Conservation (phyloP, 192 early-diverging fungal genomes). For the Jimgerdemannia flammicorona region DNA sequence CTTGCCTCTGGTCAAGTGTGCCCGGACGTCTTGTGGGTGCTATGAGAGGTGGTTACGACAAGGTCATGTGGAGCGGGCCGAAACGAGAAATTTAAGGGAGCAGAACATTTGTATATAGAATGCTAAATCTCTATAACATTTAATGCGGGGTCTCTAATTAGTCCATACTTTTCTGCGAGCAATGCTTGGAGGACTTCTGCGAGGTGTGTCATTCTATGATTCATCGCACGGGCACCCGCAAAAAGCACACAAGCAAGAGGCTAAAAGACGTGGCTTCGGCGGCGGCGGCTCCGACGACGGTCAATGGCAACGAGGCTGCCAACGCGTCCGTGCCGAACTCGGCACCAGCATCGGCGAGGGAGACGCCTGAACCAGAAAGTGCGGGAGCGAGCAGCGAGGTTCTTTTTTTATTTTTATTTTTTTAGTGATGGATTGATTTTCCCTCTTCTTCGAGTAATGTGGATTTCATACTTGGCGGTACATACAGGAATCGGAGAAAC, state of each 20-base stretch:
- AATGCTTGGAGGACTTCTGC: constrained; percentile 87
- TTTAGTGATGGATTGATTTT: too few species aligned
- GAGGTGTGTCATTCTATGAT: constrained; percentile 87
- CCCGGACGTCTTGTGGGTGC: too few species aligned
- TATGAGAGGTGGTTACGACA: constrained; percentile 7
- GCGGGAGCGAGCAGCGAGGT: too few species aligned
- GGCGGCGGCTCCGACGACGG: constrained; percentile 15
- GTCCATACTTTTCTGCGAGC: constrained; percentile 64
- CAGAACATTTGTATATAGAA: background rate
- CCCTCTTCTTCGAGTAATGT: too few species aligned
- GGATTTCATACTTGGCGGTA: too few species aligned
- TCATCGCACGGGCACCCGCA: constrained; percentile 73
- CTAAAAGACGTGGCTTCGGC: constrained; percentile 16
- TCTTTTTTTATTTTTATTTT: too few species aligned
- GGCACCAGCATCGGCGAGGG: too few species aligned
- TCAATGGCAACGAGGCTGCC: constrained; percentile 8
- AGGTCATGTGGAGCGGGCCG: background rate
- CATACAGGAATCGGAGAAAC: constrained; percentile 2
- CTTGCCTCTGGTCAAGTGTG: too few species aligned
- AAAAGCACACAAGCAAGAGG: constrained; percentile 48
- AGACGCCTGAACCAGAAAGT: too few species aligned
- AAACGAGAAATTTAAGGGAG: background rate
- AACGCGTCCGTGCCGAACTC: background rate
- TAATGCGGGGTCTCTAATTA: constrained; percentile 18
- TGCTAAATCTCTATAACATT: constrained; percentile 2